Evolutionary conservation across 352 stramenopile species (phyloP).

Genomic region (Thalassiosira livingstoniorum): DNA sequence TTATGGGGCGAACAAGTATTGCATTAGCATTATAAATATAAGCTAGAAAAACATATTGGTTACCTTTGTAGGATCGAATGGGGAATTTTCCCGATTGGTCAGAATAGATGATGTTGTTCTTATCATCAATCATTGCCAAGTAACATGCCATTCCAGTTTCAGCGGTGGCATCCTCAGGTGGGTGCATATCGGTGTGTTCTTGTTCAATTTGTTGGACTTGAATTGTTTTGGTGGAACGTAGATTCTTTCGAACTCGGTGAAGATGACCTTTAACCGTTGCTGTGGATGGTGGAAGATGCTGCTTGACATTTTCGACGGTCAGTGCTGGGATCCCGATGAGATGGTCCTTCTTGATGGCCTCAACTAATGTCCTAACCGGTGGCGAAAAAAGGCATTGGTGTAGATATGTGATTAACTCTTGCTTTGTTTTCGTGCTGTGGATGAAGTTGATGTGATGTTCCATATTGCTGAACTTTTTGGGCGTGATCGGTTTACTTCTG

Average conservation of each 20-base stretch:
- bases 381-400: conserved; percentile 8
- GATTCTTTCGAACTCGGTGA: neutral
- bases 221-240: neutral
- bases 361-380: neutral
- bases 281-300: neutral
- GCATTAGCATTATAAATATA: conserved; percentile 61
- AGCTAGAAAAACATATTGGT: conserved; percentile 44
- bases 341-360: neutral
- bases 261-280: conserved; percentile 21
- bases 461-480: neutral
- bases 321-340: neutral
- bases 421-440: neutral
- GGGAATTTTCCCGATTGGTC: conserved; percentile 42
- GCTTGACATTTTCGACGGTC: neutral
- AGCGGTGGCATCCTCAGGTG: too few relatives aligned
- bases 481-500: neutral
- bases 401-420: neutral
- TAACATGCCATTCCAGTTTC: conserved; percentile 35
- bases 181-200: too few relatives aligned
- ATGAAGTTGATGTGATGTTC: neutral
- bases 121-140: conserved; percentile 33
- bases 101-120: conserved; percentile 35
- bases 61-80: conserved; percentile 28
- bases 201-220: conserved; percentile 1
- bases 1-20: conserved; percentile 41